phyloP scores from a whole-genome alignment of 2,329 filamentous ascomycete species.

The Scopulariopsis brevicaulis region DNA sequence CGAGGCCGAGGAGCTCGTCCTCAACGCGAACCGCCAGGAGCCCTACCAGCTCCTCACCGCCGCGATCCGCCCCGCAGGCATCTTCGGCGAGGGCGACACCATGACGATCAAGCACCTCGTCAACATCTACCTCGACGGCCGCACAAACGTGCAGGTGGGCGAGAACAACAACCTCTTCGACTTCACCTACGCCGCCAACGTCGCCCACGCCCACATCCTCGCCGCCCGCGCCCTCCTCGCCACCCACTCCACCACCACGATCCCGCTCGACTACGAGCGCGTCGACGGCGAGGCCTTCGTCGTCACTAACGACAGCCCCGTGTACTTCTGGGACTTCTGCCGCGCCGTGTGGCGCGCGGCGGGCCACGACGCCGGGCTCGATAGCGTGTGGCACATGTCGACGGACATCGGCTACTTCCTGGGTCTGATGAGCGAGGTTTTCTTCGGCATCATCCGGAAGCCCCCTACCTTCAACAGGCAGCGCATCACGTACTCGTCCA shows the following conservation, averaged over 20 bases:
- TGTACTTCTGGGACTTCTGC: slow-evolving; percentile 87
- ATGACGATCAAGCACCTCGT: slow-evolving; percentile 66
- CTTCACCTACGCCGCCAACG: slow-evolving; percentile 54
- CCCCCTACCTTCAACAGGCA: slow-evolving; percentile 46
- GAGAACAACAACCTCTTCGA: slow-evolving; percentile 52
- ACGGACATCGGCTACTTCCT: slow-evolving; percentile 38
- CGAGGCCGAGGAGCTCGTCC: slow-evolving; percentile 69
- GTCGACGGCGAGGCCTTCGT: slow-evolving; percentile 83
- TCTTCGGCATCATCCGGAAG: slow-evolving; percentile 35
- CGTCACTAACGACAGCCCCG: slow-evolving; percentile 78
- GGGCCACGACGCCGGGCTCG: slow-evolving; percentile 37
- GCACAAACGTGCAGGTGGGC: slow-evolving; percentile 73
- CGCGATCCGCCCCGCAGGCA: slow-evolving; percentile 74
- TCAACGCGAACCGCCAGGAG: slow-evolving; percentile 58
- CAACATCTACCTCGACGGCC: slow-evolving; percentile 54
- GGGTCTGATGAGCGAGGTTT: slow-evolving; percentile 41
- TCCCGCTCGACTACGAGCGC: slow-evolving; percentile 59
- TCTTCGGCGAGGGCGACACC: slow-evolving; percentile 83
- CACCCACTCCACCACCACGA: slow-evolving; percentile 36
- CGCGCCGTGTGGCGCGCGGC: slow-evolving; percentile 62
- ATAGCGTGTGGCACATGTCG: slow-evolving; percentile 42
- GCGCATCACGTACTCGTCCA: slow-evolving; percentile 55
- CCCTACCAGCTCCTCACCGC: slow-evolving; percentile 58
- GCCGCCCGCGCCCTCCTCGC: slow-evolving; percentile 62
- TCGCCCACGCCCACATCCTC: slow-evolving; percentile 70